Conservation (phyloP, 345 rosid genomes). For the Brassica rapa region DNA sequence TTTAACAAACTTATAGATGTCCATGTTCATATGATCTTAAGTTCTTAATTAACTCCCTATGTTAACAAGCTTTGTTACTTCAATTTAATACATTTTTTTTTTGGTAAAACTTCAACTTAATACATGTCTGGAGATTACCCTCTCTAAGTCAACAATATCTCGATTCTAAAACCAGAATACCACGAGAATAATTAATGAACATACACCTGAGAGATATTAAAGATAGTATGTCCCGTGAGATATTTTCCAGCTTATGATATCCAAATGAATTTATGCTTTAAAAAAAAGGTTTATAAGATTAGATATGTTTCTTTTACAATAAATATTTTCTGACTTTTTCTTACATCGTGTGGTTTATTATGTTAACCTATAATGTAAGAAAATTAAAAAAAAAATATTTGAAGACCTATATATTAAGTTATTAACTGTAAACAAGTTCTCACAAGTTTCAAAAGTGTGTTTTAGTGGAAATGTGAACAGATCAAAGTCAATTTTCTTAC, state of each 20-base stretch:
- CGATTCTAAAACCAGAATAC: background rate
- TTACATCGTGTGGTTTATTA: background rate
- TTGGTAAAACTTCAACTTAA: background rate
- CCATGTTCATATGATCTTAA: background rate
- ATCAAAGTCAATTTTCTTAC: background rate
- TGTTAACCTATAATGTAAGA: background rate
- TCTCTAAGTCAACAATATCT: background rate
- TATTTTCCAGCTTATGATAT: background rate
- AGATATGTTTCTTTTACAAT: background rate
- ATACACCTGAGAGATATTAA: background rate
- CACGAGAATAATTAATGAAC: constrained; percentile 4
- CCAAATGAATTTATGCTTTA: background rate
- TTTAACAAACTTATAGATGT: background rate
- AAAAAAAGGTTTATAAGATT: background rate
- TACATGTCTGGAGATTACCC: background rate
- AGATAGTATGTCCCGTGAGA: constrained; percentile 3
- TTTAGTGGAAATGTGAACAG: background rate
- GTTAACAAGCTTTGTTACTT: background rate
- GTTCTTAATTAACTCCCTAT: background rate
- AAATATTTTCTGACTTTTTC: background rate
- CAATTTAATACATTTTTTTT: background rate
- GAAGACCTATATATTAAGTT: background rate
- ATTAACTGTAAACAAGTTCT: background rate
- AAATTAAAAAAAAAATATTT: background rate
- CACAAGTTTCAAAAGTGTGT: background rate